phyloP scores from a whole-genome alignment of 2,329 filamentous ascomycete genomes.

The Zasmidium angulare region DNA sequence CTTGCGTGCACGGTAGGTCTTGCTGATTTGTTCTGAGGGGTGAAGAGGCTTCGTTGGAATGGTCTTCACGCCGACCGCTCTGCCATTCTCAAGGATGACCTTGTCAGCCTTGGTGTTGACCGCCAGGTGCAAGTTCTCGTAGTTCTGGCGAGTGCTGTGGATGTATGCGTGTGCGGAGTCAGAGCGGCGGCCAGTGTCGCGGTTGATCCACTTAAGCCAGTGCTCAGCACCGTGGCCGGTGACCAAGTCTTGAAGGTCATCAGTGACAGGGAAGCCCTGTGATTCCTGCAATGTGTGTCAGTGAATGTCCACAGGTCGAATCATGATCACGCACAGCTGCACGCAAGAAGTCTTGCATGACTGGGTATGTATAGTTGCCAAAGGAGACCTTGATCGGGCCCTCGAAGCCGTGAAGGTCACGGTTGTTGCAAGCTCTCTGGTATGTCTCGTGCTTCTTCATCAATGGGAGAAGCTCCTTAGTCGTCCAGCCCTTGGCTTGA shows the following conservation, averaged over 20 bases:
- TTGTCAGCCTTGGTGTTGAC: constrained; percentile 78
- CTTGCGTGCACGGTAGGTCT: constrained; percentile 67
- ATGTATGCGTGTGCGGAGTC: constrained; percentile 78
- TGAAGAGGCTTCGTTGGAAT: constrained; percentile 69
- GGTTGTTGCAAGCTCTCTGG: constrained; percentile 55
- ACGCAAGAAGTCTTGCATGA: constrained; percentile 74
- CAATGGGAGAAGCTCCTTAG: constrained; percentile 70
- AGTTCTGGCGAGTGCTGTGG: constrained; percentile 69
- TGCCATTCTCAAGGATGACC: constrained; percentile 70
- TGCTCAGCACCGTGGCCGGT: constrained; percentile 72
- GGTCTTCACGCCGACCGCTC: constrained; percentile 69
- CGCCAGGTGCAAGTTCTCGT: constrained; percentile 70
- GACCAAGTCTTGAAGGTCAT: constrained; percentile 70
- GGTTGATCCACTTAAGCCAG: constrained; percentile 85
- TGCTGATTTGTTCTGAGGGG: constrained; percentile 52
- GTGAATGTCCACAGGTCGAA: background rate
- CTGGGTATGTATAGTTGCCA: constrained; percentile 71
- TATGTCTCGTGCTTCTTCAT: constrained; percentile 84
- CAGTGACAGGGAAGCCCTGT: constrained; percentile 71
- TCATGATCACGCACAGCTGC: constrained; percentile 37
- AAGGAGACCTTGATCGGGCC: constrained; percentile 82
- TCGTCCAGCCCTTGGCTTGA: constrained; percentile 76
- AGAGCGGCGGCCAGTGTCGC: constrained; percentile 66
- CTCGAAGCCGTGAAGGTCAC: constrained; percentile 72
- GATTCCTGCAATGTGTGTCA: constrained; percentile 57